Conservation (phyloP, 345 rosid species). For the Schrenkiella parvula region DNA sequence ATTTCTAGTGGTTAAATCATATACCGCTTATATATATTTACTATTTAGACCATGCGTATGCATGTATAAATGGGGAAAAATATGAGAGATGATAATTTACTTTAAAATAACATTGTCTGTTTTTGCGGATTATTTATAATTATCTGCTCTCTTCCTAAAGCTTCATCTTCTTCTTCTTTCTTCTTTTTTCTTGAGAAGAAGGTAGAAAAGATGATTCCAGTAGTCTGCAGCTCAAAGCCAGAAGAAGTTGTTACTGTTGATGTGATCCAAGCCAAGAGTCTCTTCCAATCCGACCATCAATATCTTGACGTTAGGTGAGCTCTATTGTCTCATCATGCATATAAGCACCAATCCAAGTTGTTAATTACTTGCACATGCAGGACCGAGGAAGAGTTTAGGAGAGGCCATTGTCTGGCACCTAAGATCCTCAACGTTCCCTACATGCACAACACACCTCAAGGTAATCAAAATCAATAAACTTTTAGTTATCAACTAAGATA, state of each 20-base stretch:
- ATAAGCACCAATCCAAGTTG: background rate
- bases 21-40: background rate
- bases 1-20: background rate
- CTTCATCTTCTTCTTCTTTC: background rate
- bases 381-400: conserved; percentile 66
- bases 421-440: conserved; percentile 71
- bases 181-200: background rate
- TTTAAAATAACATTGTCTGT: background rate
- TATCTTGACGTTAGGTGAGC: conserved; percentile 74
- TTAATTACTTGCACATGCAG: conserved; percentile 32
- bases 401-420: conserved; percentile 56
- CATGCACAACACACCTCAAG: conserved; percentile 69
- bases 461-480: conserved; percentile 24
- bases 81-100: background rate
- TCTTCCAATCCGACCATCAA: conserved; percentile 48
- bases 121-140: background rate
- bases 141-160: conserved; percentile 1
- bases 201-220: background rate
- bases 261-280: conserved; percentile 50
- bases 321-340: background rate
- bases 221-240: conserved; percentile 35
- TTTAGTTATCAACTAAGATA: background rate
- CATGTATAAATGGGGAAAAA: background rate
- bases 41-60: background rate
- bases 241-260: conserved; percentile 62